phyloP scores from a whole-genome alignment of 192 early-diverging fungal species.

The Glomus cerebriforme region DNA sequence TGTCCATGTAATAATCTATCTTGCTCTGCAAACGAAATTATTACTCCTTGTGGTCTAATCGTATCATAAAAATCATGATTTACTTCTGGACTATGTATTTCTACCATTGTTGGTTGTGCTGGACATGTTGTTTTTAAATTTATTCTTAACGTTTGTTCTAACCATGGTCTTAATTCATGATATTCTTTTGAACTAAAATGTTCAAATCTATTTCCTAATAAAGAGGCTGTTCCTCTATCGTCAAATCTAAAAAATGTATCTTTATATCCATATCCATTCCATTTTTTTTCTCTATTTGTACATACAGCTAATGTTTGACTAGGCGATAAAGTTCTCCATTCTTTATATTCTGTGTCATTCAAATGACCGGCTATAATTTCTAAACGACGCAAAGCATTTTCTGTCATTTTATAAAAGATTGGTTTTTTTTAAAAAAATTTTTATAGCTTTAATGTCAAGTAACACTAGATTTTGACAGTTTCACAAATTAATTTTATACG shows the following conservation, averaged over 20 bases:
- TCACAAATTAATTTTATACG: neutral
- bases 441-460: neutral
- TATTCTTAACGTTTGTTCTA: conserved; percentile 20
- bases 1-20: conserved; percentile 7
- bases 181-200: conserved; percentile 26
- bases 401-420: no score
- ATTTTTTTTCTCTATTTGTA: conserved; percentile 13
- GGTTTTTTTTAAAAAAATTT: no score
- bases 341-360: neutral
- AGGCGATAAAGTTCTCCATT: conserved; percentile 8
- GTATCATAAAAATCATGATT: conserved; percentile 20
- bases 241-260: conserved; percentile 18
- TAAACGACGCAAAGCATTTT: neutral
- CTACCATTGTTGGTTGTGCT: neutral
- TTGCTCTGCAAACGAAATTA: conserved; percentile 17
- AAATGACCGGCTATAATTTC: neutral
- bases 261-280: conserved; percentile 12
- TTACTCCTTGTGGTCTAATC: conserved; percentile 4
- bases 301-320: conserved; percentile 1
- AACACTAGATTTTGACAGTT: neutral
- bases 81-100: neutral
- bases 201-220: neutral
- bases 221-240: neutral
- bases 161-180: conserved; percentile 22
- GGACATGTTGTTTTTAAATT: conserved; percentile 10